Base-by-base conservation (phyloP, 352 stramenopile genomes). In the Bremia lactucae region DNA sequence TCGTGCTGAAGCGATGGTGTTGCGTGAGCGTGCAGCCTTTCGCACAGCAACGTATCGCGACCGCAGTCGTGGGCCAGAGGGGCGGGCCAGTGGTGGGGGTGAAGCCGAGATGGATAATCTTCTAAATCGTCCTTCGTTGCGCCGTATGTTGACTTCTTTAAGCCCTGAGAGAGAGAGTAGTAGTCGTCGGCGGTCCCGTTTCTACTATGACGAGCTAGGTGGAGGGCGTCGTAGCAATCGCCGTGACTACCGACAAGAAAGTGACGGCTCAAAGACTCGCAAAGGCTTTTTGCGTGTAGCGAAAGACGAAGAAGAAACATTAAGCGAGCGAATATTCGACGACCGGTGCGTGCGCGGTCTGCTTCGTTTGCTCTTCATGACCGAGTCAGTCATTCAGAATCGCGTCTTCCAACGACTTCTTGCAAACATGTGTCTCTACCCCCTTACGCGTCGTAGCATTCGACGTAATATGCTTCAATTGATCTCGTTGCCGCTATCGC, bases 1-100 rank as follows among this genome's bases (percentile, higher is more conserved):
- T 8, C 72, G 93, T 46, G 87, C 91, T 5, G 96, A 99, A 61
- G 96, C 96, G 4, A 92, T 97, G 71, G 60, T 98, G 18, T 58
- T 98, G 21, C 72, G 95, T 31, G 96, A 99, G 54, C 76, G 95
- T 13, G 85, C 87, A 18, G 74, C 77, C 2, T 91, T 90, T 39
- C 76, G 69, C 28, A 68, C 69, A n/a, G n/a, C n/a, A 18, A 72
- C 63, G 9, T 88, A 85, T 46, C 69, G 73, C 35, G 69, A 75
- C 11, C 55, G 53, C 10, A 55, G 61, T 24, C 57, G 46, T 34
- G 47, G 39, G 18, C 52, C 52, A 15, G 41, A 60, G 2, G 49
- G 55, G 14, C 59, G 61, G 40, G 49, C 41, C 44, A 51, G 25
- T 33, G 48, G 58, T n/a, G 62, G 65, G 2, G 65, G 63, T 15